Evolutionary conservation across 2,329 filamentous ascomycete genomes (phyloP).

Genomic region (Hymenoscyphus occultus): DNA sequence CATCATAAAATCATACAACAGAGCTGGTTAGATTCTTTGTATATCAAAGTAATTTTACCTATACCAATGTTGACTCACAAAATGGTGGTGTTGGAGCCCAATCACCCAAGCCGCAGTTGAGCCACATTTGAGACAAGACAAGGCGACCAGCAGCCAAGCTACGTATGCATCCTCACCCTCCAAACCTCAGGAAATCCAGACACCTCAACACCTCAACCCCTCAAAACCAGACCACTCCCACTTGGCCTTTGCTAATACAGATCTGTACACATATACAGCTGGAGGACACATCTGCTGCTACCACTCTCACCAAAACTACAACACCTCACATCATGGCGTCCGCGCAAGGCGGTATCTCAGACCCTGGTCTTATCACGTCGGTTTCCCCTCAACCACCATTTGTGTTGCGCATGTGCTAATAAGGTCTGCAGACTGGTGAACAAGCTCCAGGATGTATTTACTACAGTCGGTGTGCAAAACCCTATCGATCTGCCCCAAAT

Average conservation of each 20-base stretch:
- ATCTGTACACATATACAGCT: constrained; percentile 2
- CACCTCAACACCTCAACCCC: neutral
- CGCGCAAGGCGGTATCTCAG: constrained; percentile 57
- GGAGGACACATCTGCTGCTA: constrained; percentile 11
- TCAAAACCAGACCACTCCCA: neutral
- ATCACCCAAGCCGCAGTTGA: neutral
- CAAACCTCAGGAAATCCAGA: constrained; percentile 11
- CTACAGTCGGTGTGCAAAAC: constrained; percentile 97
- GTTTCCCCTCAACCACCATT: constrained; percentile 31
- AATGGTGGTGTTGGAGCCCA: neutral
- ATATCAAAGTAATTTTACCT: neutral
- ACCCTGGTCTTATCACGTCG: constrained; percentile 65
- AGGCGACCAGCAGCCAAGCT: constrained; percentile 1
- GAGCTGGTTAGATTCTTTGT: neutral
- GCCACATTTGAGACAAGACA: constrained; percentile 7
- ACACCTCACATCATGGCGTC: constrained; percentile 29
- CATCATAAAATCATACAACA: neutral
- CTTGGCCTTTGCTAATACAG: constrained; percentile 14
- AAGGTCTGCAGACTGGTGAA: constrained; percentile 71
- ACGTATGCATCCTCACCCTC: constrained; percentile 14
- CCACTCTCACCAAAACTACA: constrained; percentile 11
- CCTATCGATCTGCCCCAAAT: constrained; percentile 99
- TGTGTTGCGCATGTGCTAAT: constrained; percentile 31
- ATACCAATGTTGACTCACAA: neutral
- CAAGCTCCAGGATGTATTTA: constrained; percentile 99